These are phyloP conservation scores for Chaetoceros muelleri DNA, from an alignment of 108 stramenopile genomes.

Conservation along the genomic window DNA sequence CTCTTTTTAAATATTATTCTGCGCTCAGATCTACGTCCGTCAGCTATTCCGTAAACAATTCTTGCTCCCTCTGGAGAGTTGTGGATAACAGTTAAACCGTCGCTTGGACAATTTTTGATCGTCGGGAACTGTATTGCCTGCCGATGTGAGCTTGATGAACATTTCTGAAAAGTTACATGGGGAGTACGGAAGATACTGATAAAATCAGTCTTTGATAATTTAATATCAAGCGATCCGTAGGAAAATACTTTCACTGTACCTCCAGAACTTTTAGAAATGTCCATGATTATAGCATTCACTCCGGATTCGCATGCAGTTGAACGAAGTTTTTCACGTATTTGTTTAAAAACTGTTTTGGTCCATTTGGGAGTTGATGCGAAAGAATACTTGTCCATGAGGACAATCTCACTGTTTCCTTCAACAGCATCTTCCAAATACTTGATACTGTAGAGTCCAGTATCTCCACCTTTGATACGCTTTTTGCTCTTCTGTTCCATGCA, in stretches of 20 bases:
- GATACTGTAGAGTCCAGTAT: background rate
- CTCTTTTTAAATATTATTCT: slow-evolving; percentile 20
- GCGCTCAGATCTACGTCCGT: slow-evolving; percentile 32
- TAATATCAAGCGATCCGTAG: slow-evolving; percentile 9
- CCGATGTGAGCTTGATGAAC: slow-evolving; percentile 12
- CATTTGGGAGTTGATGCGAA: too few species aligned
- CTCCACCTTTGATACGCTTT: slow-evolving; percentile 6
- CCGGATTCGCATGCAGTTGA: too few species aligned
- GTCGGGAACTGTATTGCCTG: too few species aligned
- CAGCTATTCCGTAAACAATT: slow-evolving; percentile 54
- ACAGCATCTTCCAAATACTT: background rate
- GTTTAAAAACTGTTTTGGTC: too few species aligned
- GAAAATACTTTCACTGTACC: background rate
- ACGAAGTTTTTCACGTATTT: too few species aligned
- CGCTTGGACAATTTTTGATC: background rate
- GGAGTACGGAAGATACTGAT: slow-evolving; percentile 33
- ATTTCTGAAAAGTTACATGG: slow-evolving; percentile 2
- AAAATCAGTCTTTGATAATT: slow-evolving; percentile 33
- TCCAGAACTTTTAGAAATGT: background rate
- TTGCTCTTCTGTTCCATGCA: background rate
- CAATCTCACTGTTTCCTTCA: slow-evolving; percentile 2
- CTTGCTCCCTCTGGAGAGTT: slow-evolving; percentile 70
- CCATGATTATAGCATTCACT: too few species aligned
- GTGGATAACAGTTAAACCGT: slow-evolving; percentile 36
- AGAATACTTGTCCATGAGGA: background rate